Percentiles rank a stretch among this genome's conserved stretches.
Conservation (phyloP, 2,329 filamentous ascomycete genomes). For the Alternaria ethzedia region DNA sequence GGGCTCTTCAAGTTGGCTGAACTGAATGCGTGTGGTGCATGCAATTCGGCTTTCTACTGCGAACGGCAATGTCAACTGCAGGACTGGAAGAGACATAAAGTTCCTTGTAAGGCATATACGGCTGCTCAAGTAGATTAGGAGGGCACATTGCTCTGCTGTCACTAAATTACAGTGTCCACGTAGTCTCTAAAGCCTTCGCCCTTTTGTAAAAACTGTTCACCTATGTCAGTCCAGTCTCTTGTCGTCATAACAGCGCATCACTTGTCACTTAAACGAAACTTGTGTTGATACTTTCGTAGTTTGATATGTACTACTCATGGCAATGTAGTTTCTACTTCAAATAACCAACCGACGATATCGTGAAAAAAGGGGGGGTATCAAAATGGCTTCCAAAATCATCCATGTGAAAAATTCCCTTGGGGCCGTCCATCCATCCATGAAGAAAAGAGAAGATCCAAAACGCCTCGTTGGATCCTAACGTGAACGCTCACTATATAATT, state of each 20-base stretch:
- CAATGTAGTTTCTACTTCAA: neutral
- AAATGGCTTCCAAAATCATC: neutral
- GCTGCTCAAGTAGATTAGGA: neutral
- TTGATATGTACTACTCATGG: too few relatives aligned
- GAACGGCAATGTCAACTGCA: neutral
- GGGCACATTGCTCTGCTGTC: too few relatives aligned
- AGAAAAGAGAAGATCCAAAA: neutral
- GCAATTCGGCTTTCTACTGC: neutral
- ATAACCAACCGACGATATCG: neutral
- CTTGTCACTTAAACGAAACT: neutral
- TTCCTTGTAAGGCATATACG: neutral
- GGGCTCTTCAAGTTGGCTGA: neutral
- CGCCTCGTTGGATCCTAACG: neutral
- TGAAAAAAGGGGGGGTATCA: constrained; percentile 1
- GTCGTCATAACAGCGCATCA: too few relatives aligned
- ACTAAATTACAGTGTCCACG: too few relatives aligned
- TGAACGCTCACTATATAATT: neutral
- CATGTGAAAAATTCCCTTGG: neutral
- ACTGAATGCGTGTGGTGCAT: neutral
- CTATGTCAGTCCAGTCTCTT: too few relatives aligned
- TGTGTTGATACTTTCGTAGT: neutral
- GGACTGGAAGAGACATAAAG: neutral
- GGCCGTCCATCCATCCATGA: neutral
- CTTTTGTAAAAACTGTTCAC: too few relatives aligned
- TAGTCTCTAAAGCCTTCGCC: too few relatives aligned